Evolutionary conservation across 2,329 filamentous ascomycete genomes (phyloP), one percentile per base, ranked within the genome.

Genomic region (Spiromastix sp.): DNA sequence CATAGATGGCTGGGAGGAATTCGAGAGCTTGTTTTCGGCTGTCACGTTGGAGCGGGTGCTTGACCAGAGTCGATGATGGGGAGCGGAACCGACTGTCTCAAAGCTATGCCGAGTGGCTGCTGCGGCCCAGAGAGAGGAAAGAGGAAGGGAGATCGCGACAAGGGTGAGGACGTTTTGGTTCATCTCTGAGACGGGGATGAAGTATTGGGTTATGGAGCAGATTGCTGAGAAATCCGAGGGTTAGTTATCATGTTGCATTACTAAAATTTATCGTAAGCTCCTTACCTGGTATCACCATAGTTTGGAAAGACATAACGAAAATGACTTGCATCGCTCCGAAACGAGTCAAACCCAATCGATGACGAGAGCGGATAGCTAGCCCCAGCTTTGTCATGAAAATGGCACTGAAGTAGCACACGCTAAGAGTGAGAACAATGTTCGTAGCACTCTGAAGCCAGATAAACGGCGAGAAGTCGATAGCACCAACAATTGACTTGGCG

Each of bases 301-400:
- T 80, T 56, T 80, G 77, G 42, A 72, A 76, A 31, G 74, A 72
- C 69, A 80, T 79, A 47, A 80, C 69, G 51, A 78, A 78, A 41
- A 81, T 72, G 38, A 78, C 69, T 46, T 78, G 73, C 66, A 81
- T 74, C 1, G 74, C 72, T 7, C 74, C 74, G 48, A 78, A 79
- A 36, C 73, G 68, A 37, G 61, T 66, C 48, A 79, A 61, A 2
- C 74, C 73, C 40, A 81, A 59, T 45, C 60, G 63, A 36, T 62
- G 67, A 15, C 78, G 69, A 42, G 71, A 61, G 6, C 62, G 51
- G 21, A 81, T 68, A 5, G 74, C 74, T 42, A 67, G 61, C 5
- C 68, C 70, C 4, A 82, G 63, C 54, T 81, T 82, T 38, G 53
- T 57, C 25, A 71, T 66, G 53, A 82, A 81, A 38, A 80, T 56